phyloP scores from a whole-genome alignment of 164 flowering plant genomes.

The Nymphaea colorata region DNA sequence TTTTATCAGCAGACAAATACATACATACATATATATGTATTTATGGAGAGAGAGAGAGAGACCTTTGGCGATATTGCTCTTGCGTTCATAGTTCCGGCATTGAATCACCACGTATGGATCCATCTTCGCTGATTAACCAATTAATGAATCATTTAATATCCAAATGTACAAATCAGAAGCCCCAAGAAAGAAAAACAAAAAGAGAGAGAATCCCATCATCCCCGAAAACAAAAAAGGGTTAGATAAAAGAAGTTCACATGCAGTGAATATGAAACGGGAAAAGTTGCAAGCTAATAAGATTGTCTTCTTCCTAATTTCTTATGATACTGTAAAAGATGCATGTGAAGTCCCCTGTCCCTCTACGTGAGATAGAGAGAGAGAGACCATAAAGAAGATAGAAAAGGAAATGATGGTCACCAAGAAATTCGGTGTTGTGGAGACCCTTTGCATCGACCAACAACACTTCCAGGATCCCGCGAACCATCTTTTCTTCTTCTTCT shows the following conservation, averaged over 20 bases:
- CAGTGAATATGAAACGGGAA: too few species aligned
- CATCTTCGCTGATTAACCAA: conserved; percentile 21
- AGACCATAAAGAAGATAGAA: not conserved
- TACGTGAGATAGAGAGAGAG: not conserved
- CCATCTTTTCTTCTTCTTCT: conserved; percentile 4
- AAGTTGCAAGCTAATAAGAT: too few species aligned
- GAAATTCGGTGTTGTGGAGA: conserved; percentile 2
- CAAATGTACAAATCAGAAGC: not conserved
- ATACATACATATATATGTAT: not conserved
- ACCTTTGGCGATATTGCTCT: conserved; percentile 55
- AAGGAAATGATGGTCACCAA: not conserved
- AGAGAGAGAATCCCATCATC: not conserved
- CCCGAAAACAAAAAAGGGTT: not conserved
- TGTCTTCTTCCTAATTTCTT: too few species aligned
- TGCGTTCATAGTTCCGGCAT: conserved; percentile 41
- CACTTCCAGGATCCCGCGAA: conserved; percentile 13
- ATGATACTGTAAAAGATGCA: not conserved
- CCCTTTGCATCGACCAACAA: conserved; percentile 13
- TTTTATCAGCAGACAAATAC: not conserved
- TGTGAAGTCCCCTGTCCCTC: not conserved
- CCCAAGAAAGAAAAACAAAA: not conserved
- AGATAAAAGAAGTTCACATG: not conserved
- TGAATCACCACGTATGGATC: conserved; percentile 62
- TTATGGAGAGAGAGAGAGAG: not conserved
- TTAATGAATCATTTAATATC: not conserved